phyloP scores from a whole-genome alignment of 768 basidiomycete genomes.

The Tulasnella sp. region DNA sequence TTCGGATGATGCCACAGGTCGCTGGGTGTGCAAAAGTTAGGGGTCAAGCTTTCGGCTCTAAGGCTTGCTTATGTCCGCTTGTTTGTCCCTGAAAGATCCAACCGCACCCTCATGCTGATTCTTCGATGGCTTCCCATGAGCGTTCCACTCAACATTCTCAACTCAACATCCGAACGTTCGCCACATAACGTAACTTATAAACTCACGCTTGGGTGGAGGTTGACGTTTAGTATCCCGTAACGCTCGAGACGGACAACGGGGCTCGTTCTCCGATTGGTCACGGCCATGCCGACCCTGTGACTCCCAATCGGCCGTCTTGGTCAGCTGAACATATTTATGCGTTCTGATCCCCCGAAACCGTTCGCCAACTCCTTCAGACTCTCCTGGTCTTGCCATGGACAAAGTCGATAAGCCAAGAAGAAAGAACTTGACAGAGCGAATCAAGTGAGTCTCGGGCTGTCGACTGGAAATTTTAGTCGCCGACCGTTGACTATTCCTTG shows the following conservation, averaged over 20 bases:
- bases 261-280: neutral
- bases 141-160: too few relatives aligned
- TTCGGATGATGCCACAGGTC: neutral
- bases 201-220: too few relatives aligned
- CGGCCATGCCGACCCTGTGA: neutral
- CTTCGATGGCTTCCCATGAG: neutral
- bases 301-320: neutral
- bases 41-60: neutral
- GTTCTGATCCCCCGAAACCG: neutral
- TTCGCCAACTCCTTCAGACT: neutral
- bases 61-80: neutral
- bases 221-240: too few relatives aligned
- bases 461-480: neutral
- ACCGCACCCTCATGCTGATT: neutral
- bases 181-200: too few relatives aligned
- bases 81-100: neutral
- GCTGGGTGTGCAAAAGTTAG: neutral
- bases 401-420: neutral
- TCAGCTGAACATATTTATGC: neutral
- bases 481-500: neutral
- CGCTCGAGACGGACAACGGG: neutral
- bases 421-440: constrained; percentile 13
- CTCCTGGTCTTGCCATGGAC: neutral
- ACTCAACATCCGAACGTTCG: too few relatives aligned
- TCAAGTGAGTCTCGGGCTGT: constrained; percentile 11